These are phyloP conservation scores for Stephania cephalantha DNA, from an alignment of 164 flowering plant species.

Conservation along the genomic window DNA sequence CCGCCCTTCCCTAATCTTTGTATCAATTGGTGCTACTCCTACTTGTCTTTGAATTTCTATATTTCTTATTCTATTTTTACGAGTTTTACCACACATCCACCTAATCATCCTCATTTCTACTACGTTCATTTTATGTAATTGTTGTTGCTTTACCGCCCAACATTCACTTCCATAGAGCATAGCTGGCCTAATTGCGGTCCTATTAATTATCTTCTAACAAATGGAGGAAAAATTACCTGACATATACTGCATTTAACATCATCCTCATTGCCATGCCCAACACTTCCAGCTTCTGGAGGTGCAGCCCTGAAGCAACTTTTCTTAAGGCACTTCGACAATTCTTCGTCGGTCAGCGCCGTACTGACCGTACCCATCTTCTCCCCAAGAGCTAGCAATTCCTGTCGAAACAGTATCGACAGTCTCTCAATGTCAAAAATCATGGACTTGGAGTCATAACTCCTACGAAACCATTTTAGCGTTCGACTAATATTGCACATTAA, in stretches of 20 bases:
- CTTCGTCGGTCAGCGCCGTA: constrained; percentile 82
- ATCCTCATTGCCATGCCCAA: constrained; percentile 33
- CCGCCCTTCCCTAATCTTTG: too few species aligned
- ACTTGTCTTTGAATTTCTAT: too few species aligned
- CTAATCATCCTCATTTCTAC: too few species aligned
- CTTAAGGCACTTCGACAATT: constrained; percentile 51
- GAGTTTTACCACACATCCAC: too few species aligned
- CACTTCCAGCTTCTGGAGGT: constrained; percentile 13
- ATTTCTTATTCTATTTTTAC: too few species aligned
- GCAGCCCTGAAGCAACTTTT: constrained; percentile 36
- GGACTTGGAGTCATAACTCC: background rate
- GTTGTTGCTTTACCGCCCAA: too few species aligned
- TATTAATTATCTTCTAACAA: background rate
- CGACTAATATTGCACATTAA: background rate
- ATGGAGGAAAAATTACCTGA: constrained; percentile 51
- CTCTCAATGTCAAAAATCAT: background rate
- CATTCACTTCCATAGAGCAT: too few species aligned
- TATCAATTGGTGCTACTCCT: too few species aligned
- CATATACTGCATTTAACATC: constrained; percentile 91
- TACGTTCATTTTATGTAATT: too few species aligned
- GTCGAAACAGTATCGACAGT: constrained; percentile 12
- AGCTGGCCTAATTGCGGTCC: too few species aligned
- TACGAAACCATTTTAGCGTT: background rate
- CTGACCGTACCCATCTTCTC: constrained; percentile 95
- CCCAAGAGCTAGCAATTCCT: constrained; percentile 90